phyloP scores from a whole-genome alignment of 768 basidiomycete species.

The Lactarius quietus region DNA sequence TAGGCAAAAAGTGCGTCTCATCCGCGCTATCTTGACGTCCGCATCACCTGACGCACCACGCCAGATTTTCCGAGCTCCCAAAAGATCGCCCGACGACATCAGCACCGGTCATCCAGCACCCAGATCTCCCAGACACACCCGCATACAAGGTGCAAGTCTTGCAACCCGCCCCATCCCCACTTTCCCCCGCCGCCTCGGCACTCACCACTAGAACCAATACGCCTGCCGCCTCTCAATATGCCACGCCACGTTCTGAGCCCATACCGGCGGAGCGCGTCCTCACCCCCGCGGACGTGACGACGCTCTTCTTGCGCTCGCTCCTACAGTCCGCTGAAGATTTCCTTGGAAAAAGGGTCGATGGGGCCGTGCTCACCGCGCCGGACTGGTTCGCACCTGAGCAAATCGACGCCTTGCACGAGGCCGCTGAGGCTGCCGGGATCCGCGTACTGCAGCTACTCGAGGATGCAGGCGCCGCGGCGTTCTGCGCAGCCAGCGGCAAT shows the following conservation, averaged over 20 bases:
- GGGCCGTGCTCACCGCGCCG: conserved; percentile 83
- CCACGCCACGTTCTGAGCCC: conserved; percentile 76
- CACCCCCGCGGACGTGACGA: conserved; percentile 77
- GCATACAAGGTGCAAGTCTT: conserved; percentile 84
- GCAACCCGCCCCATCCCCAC: conserved; percentile 69
- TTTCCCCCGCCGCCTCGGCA: conserved; percentile 42
- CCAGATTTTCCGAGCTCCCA: conserved; percentile 72
- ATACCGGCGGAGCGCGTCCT: conserved; percentile 62
- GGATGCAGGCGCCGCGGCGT: conserved; percentile 75
- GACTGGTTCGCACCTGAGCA: conserved; percentile 68
- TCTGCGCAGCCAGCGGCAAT: conserved; percentile 48
- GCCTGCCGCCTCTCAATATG: conserved; percentile 60
- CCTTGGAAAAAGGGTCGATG: conserved; percentile 71
- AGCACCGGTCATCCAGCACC: conserved; percentile 75
- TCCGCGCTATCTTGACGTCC: background rate
- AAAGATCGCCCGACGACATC: conserved; percentile 50
- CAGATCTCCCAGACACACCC: conserved; percentile 62
- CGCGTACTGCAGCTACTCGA: conserved; percentile 83
- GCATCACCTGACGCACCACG: background rate
- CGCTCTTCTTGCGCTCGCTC: conserved; percentile 82
- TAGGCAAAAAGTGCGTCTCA: conserved; percentile 80
- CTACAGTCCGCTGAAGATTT: conserved; percentile 88
- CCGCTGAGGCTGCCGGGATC: conserved; percentile 78
- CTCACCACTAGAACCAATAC: conserved; percentile 50
- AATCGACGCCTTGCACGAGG: conserved; percentile 63